Evolutionary conservation across 2,329 filamentous ascomycete species (phyloP), one percentile per base, ranked within the genome.

Genomic region (Xylariaceae sp.): DNA sequence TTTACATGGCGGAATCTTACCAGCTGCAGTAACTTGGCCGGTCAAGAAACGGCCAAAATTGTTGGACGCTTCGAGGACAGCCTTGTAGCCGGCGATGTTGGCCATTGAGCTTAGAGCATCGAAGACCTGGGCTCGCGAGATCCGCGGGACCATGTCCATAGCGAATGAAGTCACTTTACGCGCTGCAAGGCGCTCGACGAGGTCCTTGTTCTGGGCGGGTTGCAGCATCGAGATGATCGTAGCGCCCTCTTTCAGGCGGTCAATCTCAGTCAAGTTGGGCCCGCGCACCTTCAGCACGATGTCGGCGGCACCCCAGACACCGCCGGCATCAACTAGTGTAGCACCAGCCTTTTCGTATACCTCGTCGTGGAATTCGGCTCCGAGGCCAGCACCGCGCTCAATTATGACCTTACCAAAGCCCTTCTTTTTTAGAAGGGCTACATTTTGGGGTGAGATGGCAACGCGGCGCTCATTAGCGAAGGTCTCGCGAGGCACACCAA

Each of bases 81-180:
- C 91, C 71, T 95, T 96, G 73, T 96, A 96, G 0, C 91, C 91
- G 18, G 90, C 89, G 72, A 96, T 96, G 63, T 96, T 96, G 54
- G 91, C 90, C 91, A 96, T 96, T 10, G 89, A 94, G 69, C 89
- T 91, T 50, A 96, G 77, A 1, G 90, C 90, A 71, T 96, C 90
- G 63, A 95, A 96, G 0, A 89, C 85, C 67, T 96, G 91, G 1
- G 91, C 90, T 43, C 91, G 83, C 1, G 90, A 95, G 61, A 96
- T 96, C 39, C 91, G 84, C 14, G 91, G 91, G 47, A 96, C 87
- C 84, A 92, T 87, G 66, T 96, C 91, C 90, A 96, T 96, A 18
- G 91, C 90, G 66, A 96, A 94, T 14, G 83, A 75, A 1, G 89
- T 95, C 2, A 86, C 84, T 28, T 87, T 86, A 45, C 83, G 82